A percentile compares a stretch with the other conserved stretches of the same genome.
These are phyloP conservation scores for Aspergillus ochraceus DNA, from an alignment of 2,329 filamentous ascomycete genomes.

Conservation along the genomic window DNA sequence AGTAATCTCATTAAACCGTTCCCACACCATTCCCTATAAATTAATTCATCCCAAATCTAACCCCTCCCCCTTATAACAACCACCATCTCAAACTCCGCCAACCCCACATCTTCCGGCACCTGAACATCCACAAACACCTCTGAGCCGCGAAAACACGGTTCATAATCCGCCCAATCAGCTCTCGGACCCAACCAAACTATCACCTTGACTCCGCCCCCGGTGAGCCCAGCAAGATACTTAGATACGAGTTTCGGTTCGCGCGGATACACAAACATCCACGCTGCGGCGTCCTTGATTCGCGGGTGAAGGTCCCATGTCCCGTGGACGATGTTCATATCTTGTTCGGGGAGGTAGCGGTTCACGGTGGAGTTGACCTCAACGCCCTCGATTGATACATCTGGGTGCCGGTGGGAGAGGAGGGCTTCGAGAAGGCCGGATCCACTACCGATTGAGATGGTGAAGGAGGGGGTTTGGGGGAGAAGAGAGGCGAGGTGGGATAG, in stretches of 20 bases:
- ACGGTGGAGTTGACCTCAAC: conserved; percentile 50
- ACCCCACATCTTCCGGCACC: conserved; percentile 21
- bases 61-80: conserved; percentile 12
- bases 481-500: conserved; percentile 17
- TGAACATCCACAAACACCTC: conserved; percentile 17
- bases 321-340: conserved; percentile 44
- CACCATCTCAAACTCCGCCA: conserved; percentile 27
- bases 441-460: conserved; percentile 50
- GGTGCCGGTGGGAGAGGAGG: conserved; percentile 32
- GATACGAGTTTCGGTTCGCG: conserved; percentile 47
- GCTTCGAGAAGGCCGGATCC: conserved; percentile 54
- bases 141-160: conserved; percentile 24
- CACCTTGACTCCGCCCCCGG: conserved; percentile 13
- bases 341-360: conserved; percentile 47
- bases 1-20: too few species aligned
- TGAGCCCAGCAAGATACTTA: conserved; percentile 42
- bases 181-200: conserved; percentile 32
- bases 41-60: too few species aligned
- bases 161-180: conserved; percentile 33
- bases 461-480: conserved; percentile 26
- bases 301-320: conserved; percentile 47
- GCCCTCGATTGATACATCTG: conserved; percentile 39
- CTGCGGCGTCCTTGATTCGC: conserved; percentile 41
- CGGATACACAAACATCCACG: conserved; percentile 58
- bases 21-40: too few species aligned